A percentile compares a stretch with the other conserved stretches of the same genome.
Conservation (phyloP, 768 basidiomycete genomes). For the Termitomyces sp. region DNA sequence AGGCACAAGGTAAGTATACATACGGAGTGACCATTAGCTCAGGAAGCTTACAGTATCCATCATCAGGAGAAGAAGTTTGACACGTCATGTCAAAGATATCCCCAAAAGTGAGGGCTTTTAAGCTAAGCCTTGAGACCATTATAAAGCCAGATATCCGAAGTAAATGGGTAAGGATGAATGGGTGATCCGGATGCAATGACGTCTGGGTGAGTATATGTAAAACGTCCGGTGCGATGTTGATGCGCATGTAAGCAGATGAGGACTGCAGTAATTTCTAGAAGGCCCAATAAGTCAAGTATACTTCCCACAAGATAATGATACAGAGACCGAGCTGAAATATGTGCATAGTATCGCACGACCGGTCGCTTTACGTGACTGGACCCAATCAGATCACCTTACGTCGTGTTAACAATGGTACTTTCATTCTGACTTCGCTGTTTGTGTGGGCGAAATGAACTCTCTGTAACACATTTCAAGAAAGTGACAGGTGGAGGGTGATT, state of each 20-base stretch:
- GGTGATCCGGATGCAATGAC: background rate
- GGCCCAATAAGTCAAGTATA: background rate
- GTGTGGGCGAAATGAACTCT: background rate
- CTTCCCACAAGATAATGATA: background rate
- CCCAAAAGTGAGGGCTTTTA: background rate
- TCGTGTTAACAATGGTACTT: background rate
- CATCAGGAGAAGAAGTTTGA: slow-evolving; percentile 9
- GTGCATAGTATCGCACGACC: background rate
- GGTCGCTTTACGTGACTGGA: background rate
- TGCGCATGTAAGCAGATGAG: background rate
- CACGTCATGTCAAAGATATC: slow-evolving; percentile 17
- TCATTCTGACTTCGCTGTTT: background rate
- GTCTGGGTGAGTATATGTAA: background rate
- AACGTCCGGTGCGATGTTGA: background rate
- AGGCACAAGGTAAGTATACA: background rate
- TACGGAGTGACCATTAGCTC: slow-evolving; percentile 1
- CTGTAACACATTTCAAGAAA: too few species aligned
- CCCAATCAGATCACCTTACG: background rate
- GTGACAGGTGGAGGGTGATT: background rate
- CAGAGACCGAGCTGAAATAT: background rate
- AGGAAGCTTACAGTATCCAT: slow-evolving; percentile 7
- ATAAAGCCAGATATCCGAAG: background rate
- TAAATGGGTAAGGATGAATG: background rate
- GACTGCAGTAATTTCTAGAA: background rate
- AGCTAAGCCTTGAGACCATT: background rate